Evolutionary conservation across 2,329 filamentous ascomycete species (phyloP), one percentile per base, ranked within the genome.

Genomic region (Cladosporium sphaerospermum): DNA sequence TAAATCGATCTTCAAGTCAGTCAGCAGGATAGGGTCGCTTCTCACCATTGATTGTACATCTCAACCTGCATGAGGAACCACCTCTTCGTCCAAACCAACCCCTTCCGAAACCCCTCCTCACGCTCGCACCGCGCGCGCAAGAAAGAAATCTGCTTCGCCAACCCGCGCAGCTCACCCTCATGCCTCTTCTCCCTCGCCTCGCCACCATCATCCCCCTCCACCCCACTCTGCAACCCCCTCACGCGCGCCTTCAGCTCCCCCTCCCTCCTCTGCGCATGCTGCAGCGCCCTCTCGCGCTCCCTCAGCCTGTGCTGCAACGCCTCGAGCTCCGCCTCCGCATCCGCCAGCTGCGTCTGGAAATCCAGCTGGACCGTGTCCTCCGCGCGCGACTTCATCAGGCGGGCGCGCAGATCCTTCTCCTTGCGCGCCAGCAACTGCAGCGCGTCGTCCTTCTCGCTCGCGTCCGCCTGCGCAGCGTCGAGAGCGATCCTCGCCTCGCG

Each of bases 81-180:
- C 60, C 80, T 83, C 78, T 99, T 99, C 58, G 89, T 89, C 72
- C 86, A 95, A 8, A 87, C 88, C 32, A 92, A 81, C 63, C 91
- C 88, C 57, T 80, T 79, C 40, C 93, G 81, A 71, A 97, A 85
- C 47, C 80, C 82, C 61, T 88, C 83, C 71, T 96, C 92, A 32
- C 93, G 81, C 66, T 82, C 79, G 73, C 87, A 88, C 49, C 86
- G 83, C 2, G 89, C 88, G 63, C 90, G 83, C 68, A 97, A 82
- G 83, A 88, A 97, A 64, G 90, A 82, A 67, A 97, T 92, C 72
- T 97, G 91, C 73, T 93, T 87, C 50, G 83, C 81, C 66, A 97
- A 78, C 14, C 92, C 92, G 60, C 84, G 82, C 50, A 96, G 75
- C 72, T 95, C 88, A 69, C 84, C 84, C 62, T 78, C 75, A 68